Evolutionary conservation across 306 rosid species (phyloP), one percentile per base, ranked within the genome.

Genomic region (barrel medic (Medicago truncatula)): DNA sequence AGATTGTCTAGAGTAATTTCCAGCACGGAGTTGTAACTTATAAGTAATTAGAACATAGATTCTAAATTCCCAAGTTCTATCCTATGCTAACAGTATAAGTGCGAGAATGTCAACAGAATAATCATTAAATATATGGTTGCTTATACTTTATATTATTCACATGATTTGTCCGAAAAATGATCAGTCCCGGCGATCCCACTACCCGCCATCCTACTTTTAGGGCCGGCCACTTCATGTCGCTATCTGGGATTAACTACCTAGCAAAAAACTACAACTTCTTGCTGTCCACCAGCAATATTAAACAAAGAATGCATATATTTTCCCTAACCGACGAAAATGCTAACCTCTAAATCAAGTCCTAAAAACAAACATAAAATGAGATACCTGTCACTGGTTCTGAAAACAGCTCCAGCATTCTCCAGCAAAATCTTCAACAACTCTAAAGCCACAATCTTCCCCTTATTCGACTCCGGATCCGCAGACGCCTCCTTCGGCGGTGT

Each of bases 401-500:
- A 96, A 39, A 96, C 96, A 76, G 99, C 99, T 54, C 99, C 99
- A 3, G 99, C 98, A 47, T 96, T 96, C 85, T 96, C 99, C 73
- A 96, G 86, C 88, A 96, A 86, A 82, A 96, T 96, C 91, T 96
- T 96, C 82, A 96, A 76, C 80, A 96, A 83, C 84, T 96, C 99
- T 75, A 96, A 78, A 1, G 99, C 99, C 71, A 96, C 94, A 87
- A 92, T 92, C 87, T 96, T 96, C 68, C 99, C 99, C 83, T 89
- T 96, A 97, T 92, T 90, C 86, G 86, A 65, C 86, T 96, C 88
- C 9, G 96, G 97, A 85, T 92, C 99, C 12, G 84, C 82, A 59
- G 89, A 61, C 0, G 98, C 98, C 80, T 96, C 99, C 91, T 96
- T 96, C 1, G 99, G 97, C 0, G 92, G 97, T 2, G 94, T 85